A percentile compares a stretch with the other conserved stretches of the same genome.
phyloP scores from a whole-genome alignment of 2,329 filamentous ascomycete species.

The Lomentospora prolificans region DNA sequence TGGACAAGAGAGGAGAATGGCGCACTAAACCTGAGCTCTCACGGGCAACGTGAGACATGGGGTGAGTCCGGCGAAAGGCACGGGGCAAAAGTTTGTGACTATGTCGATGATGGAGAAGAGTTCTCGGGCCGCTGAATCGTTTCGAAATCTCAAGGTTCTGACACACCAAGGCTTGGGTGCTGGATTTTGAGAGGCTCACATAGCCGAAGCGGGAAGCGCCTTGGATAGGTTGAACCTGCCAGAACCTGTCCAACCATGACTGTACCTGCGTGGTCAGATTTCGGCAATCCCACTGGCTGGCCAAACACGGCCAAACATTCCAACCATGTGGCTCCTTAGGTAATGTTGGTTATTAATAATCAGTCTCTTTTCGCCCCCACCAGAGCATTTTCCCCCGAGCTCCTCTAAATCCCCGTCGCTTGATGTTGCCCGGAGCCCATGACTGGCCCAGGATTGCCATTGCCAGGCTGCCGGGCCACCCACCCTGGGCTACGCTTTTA shows the following conservation, averaged over 20 bases:
- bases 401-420: neutral
- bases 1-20: neutral
- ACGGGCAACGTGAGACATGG: conserved; percentile 1
- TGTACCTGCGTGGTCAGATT: neutral
- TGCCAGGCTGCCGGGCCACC: too few relatives aligned
- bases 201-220: neutral
- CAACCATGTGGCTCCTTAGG: neutral
- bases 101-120: neutral
- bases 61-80: neutral
- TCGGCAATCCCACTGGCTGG: neutral
- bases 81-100: neutral
- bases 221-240: neutral
- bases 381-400: neutral
- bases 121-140: neutral
- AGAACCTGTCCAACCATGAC: neutral
- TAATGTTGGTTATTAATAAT: neutral
- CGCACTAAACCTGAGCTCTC: neutral
- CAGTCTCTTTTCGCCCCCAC: neutral
- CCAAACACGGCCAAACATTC: neutral
- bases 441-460: neutral
- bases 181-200: neutral
- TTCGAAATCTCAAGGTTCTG: neutral
- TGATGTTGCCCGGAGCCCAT: neutral
- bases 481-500: neutral
- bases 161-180: neutral